Conservation (phyloP, 2,329 filamentous ascomycete genomes). For the Penicillium sp. region DNA sequence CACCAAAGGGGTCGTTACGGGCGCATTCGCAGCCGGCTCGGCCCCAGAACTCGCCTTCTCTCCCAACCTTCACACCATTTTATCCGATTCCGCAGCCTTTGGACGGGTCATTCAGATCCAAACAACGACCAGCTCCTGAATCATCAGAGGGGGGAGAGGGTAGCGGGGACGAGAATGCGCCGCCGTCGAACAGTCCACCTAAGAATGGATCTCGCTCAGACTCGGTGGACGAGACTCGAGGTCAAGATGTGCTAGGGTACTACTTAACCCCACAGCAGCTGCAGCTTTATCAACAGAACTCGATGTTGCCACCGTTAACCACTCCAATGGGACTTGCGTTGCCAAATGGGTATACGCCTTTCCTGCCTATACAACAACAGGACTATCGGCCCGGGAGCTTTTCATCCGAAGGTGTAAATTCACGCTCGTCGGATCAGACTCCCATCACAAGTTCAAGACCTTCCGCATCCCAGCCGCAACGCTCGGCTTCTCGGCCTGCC, state of each 20-base stretch:
- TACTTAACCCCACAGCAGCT: conserved; percentile 47
- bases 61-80: conserved; percentile 33
- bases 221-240: conserved; percentile 38
- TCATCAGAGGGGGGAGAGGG: conserved; percentile 33
- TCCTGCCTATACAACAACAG: conserved; percentile 30
- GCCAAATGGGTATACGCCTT: conserved; percentile 40
- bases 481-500: conserved; percentile 28
- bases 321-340: conserved; percentile 40
- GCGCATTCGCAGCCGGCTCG: conserved; percentile 53
- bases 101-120: conserved; percentile 31
- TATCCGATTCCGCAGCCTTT: conserved; percentile 33
- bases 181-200: conserved; percentile 34
- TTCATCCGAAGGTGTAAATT: conserved; percentile 24
- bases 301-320: conserved; percentile 39
- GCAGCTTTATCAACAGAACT: conserved; percentile 41
- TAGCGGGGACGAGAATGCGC: conserved; percentile 34
- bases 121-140: conserved; percentile 32
- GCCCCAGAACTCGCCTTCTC: conserved; percentile 36
- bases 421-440: conserved; percentile 25
- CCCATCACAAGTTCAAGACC: conserved; percentile 21
- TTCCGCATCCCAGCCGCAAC: conserved; percentile 20
- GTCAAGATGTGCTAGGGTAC: conserved; percentile 48
- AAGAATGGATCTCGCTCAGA: conserved; percentile 33
- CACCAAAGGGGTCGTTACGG: conserved; percentile 42
- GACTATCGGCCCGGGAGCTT: conserved; percentile 34